Base-by-base conservation (phyloP, 495 filamentous ascomycete species). In the Xylaria telfairii region DNA sequence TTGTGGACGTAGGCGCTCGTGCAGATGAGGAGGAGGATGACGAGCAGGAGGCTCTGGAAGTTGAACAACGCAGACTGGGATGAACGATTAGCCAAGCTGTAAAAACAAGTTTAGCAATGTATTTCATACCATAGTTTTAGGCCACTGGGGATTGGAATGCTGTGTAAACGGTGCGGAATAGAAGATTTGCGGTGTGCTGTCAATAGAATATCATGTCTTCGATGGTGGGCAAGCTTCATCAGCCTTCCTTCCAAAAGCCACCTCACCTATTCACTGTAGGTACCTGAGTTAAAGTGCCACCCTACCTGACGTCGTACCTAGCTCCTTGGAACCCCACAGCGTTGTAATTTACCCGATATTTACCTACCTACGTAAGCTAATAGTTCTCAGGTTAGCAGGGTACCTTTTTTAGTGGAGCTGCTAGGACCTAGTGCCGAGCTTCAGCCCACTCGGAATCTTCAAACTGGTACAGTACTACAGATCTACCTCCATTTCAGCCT, bases 11-110 rank as follows among this genome's bases (percentile, higher is more conserved):
- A 97, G 57, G 96, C 87, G 81, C 91, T 94, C 41, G 96, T 98
- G 85, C 96, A 99, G 77, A 99, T 96, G 71, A 95, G 88, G 74
- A 99, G 92, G 54, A 98, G 90, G 75, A 99, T 90, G 75, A 97
- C 93, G 73, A 98, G 88, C 51, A 99, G 87, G 68, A 98, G 90
- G 64, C 92, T 94, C 78, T 96, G 92, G 86, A 99, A 97, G 83
- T 98, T 97, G 90, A 99, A 98, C 72, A 99, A 90, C 37, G 96
- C 96, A 71, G 95, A 91, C 96, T 97, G 73, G 37, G 46, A 65
- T 59, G 4, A 56, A 39, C 46, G 61, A 73, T 84, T 81, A 83
- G 77, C 76, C 60, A 65, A 32, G 26, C 57, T 24, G 39, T 19
- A 65, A 47, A 28, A 17, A 19, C 47, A 17, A n/a, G 39, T 5